A percentile compares a stretch with the other conserved stretches of the same genome.
Conservation (phyloP, 164 flowering plant species). For the Berberis thunbergii region DNA sequence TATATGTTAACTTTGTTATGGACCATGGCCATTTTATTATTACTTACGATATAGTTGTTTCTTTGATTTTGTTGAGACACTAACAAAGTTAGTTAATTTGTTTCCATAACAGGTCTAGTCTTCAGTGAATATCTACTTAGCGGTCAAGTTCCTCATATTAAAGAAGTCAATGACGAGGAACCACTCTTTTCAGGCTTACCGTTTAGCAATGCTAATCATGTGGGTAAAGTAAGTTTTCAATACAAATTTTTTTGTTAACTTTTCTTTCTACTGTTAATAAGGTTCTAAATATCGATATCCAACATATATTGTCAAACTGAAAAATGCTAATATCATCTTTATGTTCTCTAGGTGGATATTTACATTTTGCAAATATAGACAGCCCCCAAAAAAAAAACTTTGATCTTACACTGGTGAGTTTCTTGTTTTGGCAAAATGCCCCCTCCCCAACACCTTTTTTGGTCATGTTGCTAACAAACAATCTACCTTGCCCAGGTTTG, state of each 20-base stretch:
- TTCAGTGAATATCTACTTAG: slow-evolving; percentile 91
- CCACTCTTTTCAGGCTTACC: slow-evolving; percentile 78
- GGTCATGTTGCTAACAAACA: too few relatives aligned
- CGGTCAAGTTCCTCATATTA: slow-evolving; percentile 81
- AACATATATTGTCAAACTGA: too few relatives aligned
- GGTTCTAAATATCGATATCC: too few relatives aligned
- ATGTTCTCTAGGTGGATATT: too few relatives aligned
- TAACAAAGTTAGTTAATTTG: not conserved
- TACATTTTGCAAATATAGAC: too few relatives aligned
- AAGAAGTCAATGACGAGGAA: slow-evolving; percentile 88
- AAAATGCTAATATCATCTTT: too few relatives aligned
- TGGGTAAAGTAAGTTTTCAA: slow-evolving; percentile 34
- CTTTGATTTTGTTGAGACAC: not conserved
- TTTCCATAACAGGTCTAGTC: slow-evolving; percentile 52
- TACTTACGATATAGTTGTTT: not conserved
- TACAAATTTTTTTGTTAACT: not conserved
- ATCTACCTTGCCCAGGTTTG: too few relatives aligned
- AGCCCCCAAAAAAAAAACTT: too few relatives aligned
- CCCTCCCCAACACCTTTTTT: too few relatives aligned
- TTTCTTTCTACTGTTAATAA: not conserved
- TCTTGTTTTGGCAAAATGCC: too few relatives aligned
- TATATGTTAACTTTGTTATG: not conserved
- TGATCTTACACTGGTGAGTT: too few relatives aligned
- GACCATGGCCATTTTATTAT: not conserved
- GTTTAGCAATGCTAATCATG: slow-evolving; percentile 23